Percentiles rank a stretch among this genome's conserved stretches.
Evolutionary conservation across 345 rosid genomes (phyloP).

Genomic region (Bruguiera sexangula): DNA sequence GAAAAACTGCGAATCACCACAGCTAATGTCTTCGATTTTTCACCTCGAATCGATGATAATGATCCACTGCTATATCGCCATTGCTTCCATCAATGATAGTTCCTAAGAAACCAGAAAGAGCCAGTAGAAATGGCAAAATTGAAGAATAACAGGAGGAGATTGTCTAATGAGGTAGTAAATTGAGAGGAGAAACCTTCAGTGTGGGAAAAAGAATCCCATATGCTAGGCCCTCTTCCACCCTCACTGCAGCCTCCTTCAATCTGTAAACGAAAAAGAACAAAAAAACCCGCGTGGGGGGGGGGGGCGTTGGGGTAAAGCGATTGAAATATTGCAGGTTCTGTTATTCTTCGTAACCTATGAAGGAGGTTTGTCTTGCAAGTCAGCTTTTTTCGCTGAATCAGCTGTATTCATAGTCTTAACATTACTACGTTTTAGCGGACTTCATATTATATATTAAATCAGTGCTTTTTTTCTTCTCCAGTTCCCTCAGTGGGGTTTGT

Average conservation of each 20-base stretch:
- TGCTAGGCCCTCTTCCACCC: conserved; percentile 72
- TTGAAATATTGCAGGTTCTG: no score
- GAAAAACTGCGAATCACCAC: not conserved
- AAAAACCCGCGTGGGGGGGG: no score
- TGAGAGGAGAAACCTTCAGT: conserved; percentile 39
- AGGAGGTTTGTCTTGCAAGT: not conserved
- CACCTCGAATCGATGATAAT: conserved; percentile 28
- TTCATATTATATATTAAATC: no score
- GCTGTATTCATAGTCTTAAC: no score
- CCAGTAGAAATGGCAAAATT: not conserved
- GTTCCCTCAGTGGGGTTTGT: no score
- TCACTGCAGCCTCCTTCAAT: conserved; percentile 85
- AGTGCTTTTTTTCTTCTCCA: no score
- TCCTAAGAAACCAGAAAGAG: conserved; percentile 35
- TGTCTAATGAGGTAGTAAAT: not conserved
- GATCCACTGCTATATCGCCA: conserved; percentile 35
- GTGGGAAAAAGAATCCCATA: conserved; percentile 86
- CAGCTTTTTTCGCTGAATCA: no score
- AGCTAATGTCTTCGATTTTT: not conserved
- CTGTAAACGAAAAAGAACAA: conserved; percentile 17
- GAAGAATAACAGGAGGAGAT: not conserved
- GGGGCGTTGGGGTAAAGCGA: no score
- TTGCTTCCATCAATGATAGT: conserved; percentile 62
- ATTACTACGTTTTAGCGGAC: no score
- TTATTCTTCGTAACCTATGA: no score